A percentile compares a stretch with the other conserved stretches of the same genome.
Conservation (phyloP, 371 early-diverging fungal genomes). For the Apophysomyces trapeziformis region DNA sequence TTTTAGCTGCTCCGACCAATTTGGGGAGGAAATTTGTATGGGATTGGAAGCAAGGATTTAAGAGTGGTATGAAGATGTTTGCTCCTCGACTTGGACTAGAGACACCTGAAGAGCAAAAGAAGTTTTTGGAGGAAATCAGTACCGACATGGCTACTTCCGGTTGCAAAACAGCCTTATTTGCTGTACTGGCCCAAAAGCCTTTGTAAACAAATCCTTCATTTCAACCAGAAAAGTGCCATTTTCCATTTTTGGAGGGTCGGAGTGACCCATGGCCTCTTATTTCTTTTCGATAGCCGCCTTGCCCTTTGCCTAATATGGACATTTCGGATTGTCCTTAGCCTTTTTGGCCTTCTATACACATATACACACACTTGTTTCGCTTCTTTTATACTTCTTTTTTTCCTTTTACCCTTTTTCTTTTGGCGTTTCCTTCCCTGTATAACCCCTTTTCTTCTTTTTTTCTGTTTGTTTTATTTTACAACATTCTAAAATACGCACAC, state of each 20-base stretch:
- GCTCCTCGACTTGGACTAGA: constrained; percentile 19
- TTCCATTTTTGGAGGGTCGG: background rate
- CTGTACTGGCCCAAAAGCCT: background rate
- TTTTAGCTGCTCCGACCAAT: constrained; percentile 18
- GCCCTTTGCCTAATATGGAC: constrained; percentile 3
- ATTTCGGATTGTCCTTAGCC: constrained; percentile 7
- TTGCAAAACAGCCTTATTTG: background rate
- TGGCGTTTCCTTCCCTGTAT: too few species aligned
- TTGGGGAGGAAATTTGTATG: constrained; percentile 29
- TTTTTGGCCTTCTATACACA: background rate
- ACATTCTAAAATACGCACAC: too few species aligned
- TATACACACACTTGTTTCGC: too few species aligned
- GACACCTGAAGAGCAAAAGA: constrained; percentile 1
- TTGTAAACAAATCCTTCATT: background rate
- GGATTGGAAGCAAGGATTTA: constrained; percentile 29
- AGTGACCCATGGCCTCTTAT: background rate
- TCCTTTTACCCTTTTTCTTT: background rate
- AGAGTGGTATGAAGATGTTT: constrained; percentile 18
- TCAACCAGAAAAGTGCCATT: background rate
- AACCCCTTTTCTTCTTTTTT: background rate
- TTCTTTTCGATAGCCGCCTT: background rate
- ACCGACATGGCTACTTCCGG: background rate
- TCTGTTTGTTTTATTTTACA: background rate
- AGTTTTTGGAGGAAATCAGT: constrained; percentile 1
- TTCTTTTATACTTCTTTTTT: background rate